These are phyloP conservation scores for Fusarium sambucinum DNA, from an alignment of 2,329 filamentous ascomycete genomes.

Conservation along the genomic window DNA sequence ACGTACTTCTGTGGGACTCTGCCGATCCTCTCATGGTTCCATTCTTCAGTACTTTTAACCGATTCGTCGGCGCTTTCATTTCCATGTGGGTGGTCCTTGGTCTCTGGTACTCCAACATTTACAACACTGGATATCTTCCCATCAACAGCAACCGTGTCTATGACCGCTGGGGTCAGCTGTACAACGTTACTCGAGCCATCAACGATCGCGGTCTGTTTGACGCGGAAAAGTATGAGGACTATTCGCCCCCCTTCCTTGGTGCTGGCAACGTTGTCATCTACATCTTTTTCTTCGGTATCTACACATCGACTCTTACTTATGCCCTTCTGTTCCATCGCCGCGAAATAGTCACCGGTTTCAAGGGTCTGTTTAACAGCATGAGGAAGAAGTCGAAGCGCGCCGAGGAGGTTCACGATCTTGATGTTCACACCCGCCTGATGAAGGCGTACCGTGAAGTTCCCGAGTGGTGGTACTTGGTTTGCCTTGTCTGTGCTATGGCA, in stretches of 20 bases:
- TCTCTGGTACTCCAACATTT: slow-evolving; percentile 70
- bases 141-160: slow-evolving; percentile 66
- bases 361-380: slow-evolving; percentile 60
- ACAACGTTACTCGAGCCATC: slow-evolving; percentile 60
- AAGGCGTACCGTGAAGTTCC: slow-evolving; percentile 61
- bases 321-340: slow-evolving; percentile 64
- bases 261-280: slow-evolving; percentile 65
- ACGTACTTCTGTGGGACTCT: slow-evolving; percentile 58
- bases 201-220: slow-evolving; percentile 61
- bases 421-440: slow-evolving; percentile 65
- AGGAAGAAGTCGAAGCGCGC: slow-evolving; percentile 56
- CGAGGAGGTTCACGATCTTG: slow-evolving; percentile 55
- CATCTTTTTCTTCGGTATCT: slow-evolving; percentile 67
- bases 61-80: slow-evolving; percentile 67
- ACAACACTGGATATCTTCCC: slow-evolving; percentile 66
- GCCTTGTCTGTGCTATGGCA: slow-evolving; percentile 58
- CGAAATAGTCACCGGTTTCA: slow-evolving; percentile 64
- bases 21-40: slow-evolving; percentile 62
- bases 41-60: slow-evolving; percentile 72
- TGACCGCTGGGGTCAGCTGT: slow-evolving; percentile 61
- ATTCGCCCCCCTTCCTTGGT: slow-evolving; percentile 65
- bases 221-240: slow-evolving; percentile 59
- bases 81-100: slow-evolving; percentile 67
- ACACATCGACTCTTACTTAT: slow-evolving; percentile 64
- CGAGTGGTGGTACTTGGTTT: slow-evolving; percentile 66